A percentile compares a stretch with the other conserved stretches of the same genome.
Conservation (phyloP, 768 basidiomycete genomes). For the Leccinellum rugosiceps region DNA sequence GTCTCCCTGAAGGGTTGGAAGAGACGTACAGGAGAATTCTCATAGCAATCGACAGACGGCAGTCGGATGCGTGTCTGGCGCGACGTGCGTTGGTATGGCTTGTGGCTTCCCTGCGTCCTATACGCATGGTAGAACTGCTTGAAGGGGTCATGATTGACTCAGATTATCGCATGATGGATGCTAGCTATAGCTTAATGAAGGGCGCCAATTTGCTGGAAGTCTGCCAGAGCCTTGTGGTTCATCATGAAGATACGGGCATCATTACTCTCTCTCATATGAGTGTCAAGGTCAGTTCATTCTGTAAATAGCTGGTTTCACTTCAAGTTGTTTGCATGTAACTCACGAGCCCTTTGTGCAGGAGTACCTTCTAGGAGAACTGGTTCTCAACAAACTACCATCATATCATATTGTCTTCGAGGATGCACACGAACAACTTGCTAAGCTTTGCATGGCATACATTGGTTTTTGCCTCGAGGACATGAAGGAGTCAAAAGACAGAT, state of each 20-base stretch:
- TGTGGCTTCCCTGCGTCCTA: constrained; percentile 5
- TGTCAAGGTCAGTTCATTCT: constrained; percentile 7
- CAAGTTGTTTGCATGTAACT: neutral
- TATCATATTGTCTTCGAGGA: constrained; percentile 10
- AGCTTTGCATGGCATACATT: constrained; percentile 11
- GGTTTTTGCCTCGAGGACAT: constrained; percentile 3
- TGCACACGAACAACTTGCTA: constrained; percentile 3
- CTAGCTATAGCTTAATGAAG: neutral
- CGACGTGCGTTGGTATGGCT: constrained; percentile 13
- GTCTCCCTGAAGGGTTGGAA: constrained; percentile 13
- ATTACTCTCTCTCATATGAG: constrained; percentile 15
- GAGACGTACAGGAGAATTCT: constrained; percentile 24
- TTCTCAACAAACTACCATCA: neutral
- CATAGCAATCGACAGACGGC: neutral
- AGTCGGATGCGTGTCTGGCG: neutral
- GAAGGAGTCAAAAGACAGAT: neutral
- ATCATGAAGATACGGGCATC: constrained; percentile 8
- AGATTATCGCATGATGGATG: neutral
- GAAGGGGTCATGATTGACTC: constrained; percentile 8
- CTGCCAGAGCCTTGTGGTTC: constrained; percentile 6
- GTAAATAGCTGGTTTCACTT: too few species aligned
- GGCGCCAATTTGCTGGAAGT: neutral
- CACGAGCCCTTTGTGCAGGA: neutral
- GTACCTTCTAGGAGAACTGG: constrained; percentile 10
- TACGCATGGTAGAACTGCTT: constrained; percentile 6